Evolutionary conservation across 129 eudicot genomes (phyloP).

Genomic region (Arctium lappa): DNA sequence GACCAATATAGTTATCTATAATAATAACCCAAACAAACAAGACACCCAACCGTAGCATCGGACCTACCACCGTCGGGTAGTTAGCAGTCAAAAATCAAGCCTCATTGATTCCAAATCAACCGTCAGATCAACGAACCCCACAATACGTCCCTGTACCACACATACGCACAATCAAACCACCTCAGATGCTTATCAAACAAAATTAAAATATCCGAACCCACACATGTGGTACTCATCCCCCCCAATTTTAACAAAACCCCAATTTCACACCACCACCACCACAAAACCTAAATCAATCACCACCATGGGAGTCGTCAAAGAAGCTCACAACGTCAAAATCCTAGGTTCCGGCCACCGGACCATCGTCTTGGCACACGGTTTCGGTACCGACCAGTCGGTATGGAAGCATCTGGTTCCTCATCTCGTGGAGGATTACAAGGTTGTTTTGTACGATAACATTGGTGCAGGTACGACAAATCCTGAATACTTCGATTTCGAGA

Average conservation of each 20-base stretch:
- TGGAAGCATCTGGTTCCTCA: constrained; percentile 96
- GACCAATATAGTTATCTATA: no score
- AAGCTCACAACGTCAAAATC: constrained; percentile 83
- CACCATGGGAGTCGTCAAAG: constrained; percentile 72
- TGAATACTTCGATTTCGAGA: constrained; percentile 80
- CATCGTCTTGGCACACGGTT: constrained; percentile 79
- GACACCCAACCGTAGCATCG: not conserved
- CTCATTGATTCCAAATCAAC: constrained; percentile 19
- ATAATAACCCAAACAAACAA: not conserved
- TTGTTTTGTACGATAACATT: constrained; percentile 73
- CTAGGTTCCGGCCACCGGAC: constrained; percentile 60
- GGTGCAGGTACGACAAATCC: constrained; percentile 96
- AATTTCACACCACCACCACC: not conserved
- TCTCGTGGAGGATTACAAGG: constrained; percentile 59
- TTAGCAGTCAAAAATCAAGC: constrained; percentile 6
- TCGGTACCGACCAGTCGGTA: constrained; percentile 95
- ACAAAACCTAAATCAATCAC: constrained; percentile 1
- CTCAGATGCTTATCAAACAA: constrained; percentile 21
- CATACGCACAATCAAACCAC: not conserved
- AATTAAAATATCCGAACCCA: not conserved
- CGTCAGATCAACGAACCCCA: constrained; percentile 26
- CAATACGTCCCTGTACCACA: not conserved
- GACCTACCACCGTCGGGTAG: constrained; percentile 10
- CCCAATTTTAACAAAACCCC: not conserved
- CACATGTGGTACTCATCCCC: constrained; percentile 14